Evolutionary conservation across 1,139 yeast species (phyloP), one percentile per base, ranked within the genome.

Genomic region (Tardiomyces digboiensis): DNA sequence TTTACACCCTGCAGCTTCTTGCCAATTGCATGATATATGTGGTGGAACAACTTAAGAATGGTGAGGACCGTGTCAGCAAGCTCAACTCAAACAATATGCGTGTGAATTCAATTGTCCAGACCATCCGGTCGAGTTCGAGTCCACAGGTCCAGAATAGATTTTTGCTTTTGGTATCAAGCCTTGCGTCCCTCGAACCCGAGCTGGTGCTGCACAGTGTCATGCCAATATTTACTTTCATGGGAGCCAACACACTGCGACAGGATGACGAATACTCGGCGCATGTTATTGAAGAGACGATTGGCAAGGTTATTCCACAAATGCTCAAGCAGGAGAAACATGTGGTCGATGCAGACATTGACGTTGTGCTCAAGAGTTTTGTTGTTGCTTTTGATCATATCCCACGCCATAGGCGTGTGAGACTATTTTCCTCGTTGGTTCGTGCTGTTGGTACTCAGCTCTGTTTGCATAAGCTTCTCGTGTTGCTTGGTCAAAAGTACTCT

Each of bases 181-280:
- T 91, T 54, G 97, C 97, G 0, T 71, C 88, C 0, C 68, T 89
- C 46, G 87, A 91, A 16, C 96, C 98, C 7, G 97, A 91, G 60
- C 78, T 84, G 37, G 88, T 91, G 36, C 71, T 93, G 51, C 97
- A 93, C 66, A 85, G 97, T 2, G 95, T 93, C 13, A 91, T 91
- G 99, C 98, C 99, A 18, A 89, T 91, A 44, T 91, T 91, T 69
- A 93, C 98, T 0, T 93, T 91, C 58, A 91, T 91, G 98, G 99
- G 99, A 46, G 95, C 97, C 23, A 95, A 88, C 57, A 88, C 97
- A 12, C 78, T 93, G 43, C 82, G 96, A 59, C 97, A 91, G 67
- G 98, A 91, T 63, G 97, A 91, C 61, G 97, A 88, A 58, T 89
- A 86, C 60, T 86, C 97, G 1, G 84, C 84, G 39, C 83, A 85